Evolutionary conservation across 208 protist species (phyloP).

Genomic region (Acanthamoeba culbertsoni): DNA sequence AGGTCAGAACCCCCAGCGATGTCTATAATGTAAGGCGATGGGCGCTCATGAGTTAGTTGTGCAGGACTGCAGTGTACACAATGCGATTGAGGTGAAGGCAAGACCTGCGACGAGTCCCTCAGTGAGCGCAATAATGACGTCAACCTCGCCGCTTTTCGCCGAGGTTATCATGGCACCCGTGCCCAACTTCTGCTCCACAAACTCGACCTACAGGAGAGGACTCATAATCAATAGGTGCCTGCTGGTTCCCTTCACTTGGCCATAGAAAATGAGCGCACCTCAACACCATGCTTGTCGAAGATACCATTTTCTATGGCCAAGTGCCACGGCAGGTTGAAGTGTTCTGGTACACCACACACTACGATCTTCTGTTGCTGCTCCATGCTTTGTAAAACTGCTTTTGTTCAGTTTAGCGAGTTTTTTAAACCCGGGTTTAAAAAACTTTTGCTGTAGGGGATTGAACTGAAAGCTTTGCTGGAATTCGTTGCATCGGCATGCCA

Average conservation of each 20-base stretch:
- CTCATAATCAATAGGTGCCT: background rate
- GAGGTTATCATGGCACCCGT: conserved; percentile 59
- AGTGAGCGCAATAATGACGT: conserved; percentile 64
- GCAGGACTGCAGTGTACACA: background rate
- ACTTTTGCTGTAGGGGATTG: too few relatives aligned
- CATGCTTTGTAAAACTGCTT: background rate
- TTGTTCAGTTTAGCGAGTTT: background rate
- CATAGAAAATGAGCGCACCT: background rate
- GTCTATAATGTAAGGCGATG: conserved; percentile 17
- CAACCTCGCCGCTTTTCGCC: conserved; percentile 58
- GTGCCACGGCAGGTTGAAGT: conserved; percentile 64
- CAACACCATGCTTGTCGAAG: conserved; percentile 51
- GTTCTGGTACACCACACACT: conserved; percentile 56
- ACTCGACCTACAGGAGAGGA: background rate
- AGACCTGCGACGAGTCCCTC: conserved; percentile 60
- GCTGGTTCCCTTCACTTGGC: background rate
- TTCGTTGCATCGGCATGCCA: too few relatives aligned
- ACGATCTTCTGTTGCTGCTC: conserved; percentile 22
- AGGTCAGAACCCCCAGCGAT: conserved; percentile 55
- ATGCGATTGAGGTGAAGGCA: background rate
- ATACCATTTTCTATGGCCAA: conserved; percentile 22
- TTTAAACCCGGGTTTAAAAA: too few relatives aligned
- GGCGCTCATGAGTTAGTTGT: too few relatives aligned
- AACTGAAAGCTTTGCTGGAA: too few relatives aligned
- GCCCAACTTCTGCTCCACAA: conserved; percentile 62